phyloP scores from a whole-genome alignment of 208 protist species.

The Acanthamoeba culbertsoni region DNA sequence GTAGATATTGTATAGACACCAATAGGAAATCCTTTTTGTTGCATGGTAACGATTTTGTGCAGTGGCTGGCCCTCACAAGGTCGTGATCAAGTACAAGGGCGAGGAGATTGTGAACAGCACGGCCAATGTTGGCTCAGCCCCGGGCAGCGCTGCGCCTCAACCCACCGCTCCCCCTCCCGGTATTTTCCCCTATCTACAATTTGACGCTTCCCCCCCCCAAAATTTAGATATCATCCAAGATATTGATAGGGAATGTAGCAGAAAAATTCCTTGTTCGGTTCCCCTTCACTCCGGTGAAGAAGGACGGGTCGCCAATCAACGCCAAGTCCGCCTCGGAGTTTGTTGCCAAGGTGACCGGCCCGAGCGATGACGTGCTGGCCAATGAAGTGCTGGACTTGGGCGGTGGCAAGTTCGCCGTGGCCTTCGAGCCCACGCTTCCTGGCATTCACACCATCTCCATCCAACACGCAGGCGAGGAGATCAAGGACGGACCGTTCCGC shows the following conservation, averaged over 20 bases:
- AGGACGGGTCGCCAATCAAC: background rate
- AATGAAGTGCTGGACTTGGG: background rate
- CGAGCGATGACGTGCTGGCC: background rate
- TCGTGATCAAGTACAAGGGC: conserved; percentile 53
- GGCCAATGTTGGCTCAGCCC: background rate
- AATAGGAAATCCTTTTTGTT: background rate
- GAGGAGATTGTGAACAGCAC: conserved; percentile 48
- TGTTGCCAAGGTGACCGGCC: background rate
- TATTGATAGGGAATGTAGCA: too few relatives aligned
- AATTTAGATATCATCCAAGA: background rate
- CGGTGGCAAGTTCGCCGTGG: background rate
- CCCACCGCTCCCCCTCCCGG: background rate
- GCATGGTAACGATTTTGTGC: background rate
- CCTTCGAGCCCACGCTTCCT: conserved; percentile 7
- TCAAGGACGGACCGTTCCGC: conserved; percentile 48
- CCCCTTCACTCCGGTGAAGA: conserved; percentile 13
- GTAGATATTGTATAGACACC: background rate
- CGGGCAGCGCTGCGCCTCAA: background rate
- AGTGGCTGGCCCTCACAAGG: conserved; percentile 45
- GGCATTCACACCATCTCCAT: conserved; percentile 67
- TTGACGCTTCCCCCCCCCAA: background rate
- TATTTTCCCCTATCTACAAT: background rate
- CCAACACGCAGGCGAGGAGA: conserved; percentile 39
- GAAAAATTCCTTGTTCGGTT: conserved; percentile 37
- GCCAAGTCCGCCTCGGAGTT: background rate